phyloP scores from a whole-genome alignment of 257 asterid species.

The Primulina tabacum region DNA sequence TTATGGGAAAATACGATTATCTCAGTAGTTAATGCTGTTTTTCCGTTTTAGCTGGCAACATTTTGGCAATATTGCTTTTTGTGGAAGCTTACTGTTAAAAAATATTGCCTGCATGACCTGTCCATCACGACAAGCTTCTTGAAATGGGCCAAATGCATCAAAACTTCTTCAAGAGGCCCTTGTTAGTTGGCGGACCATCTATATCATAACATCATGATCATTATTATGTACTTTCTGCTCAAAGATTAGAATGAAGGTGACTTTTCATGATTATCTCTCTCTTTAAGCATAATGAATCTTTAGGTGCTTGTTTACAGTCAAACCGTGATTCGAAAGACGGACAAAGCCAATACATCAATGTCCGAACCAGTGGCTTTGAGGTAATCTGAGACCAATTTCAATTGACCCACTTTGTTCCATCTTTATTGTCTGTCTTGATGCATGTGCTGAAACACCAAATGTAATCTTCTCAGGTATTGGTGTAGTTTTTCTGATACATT shows the following conservation, averaged over 20 bases:
- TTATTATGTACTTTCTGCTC: background rate
- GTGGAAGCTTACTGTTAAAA: background rate
- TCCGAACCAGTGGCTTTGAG: conserved; percentile 52
- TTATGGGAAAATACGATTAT: background rate
- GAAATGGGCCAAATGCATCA: background rate
- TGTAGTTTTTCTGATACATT: background rate
- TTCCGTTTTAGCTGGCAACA: conserved; percentile 8
- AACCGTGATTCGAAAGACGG: conserved; percentile 65
- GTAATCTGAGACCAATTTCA: conserved; percentile 33
- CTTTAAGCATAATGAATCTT: conserved; percentile 18
- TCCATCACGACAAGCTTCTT: background rate
- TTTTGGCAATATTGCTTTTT: background rate
- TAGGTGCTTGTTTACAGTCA: conserved; percentile 41
- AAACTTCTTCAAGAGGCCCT: background rate
- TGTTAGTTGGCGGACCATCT: background rate
- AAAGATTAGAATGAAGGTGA: background rate
- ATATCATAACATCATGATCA: background rate
- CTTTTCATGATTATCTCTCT: conserved; percentile 1
- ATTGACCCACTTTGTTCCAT: background rate
- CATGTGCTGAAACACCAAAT: background rate
- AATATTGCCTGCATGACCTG: background rate
- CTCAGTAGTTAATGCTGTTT: background rate
- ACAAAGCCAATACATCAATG: conserved; percentile 45
- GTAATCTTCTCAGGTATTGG: background rate
- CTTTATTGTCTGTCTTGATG: background rate